Conservation (phyloP, 1,139 yeast species). For the Candida freyschussii region DNA sequence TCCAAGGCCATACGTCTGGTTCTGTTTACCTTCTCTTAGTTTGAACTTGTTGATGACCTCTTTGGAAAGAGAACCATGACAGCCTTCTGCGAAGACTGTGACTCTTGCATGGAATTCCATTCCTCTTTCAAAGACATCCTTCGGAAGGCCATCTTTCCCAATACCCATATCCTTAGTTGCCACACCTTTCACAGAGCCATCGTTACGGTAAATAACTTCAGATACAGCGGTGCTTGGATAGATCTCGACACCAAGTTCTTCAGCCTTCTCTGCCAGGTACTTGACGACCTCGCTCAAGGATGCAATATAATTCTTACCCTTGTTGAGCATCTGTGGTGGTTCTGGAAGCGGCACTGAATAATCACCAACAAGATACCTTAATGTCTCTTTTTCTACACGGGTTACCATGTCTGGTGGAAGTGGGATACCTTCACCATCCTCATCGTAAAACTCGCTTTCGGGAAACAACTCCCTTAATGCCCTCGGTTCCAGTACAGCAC, state of each 20-base stretch:
- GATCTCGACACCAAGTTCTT: constrained; percentile 87
- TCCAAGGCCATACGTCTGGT: constrained; percentile 93
- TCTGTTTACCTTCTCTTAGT: constrained; percentile 59
- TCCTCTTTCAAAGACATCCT: constrained; percentile 82
- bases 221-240: constrained; percentile 91
- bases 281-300: constrained; percentile 78
- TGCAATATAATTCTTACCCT: constrained; percentile 77
- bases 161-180: constrained; percentile 94
- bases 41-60: constrained; percentile 64
- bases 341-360: constrained; percentile 72
- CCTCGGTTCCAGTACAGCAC: constrained; percentile 89
- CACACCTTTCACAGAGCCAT: constrained; percentile 72
- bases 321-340: constrained; percentile 86
- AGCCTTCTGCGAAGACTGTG: constrained; percentile 92
- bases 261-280: constrained; percentile 83
- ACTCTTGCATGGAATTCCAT: constrained; percentile 92
- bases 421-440: constrained; percentile 58
- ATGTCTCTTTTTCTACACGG: constrained; percentile 60
- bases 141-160: constrained; percentile 67
- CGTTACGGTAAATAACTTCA: constrained; percentile 62
- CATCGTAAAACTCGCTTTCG: constrained; percentile 49
- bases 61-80: constrained; percentile 90
- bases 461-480: constrained; percentile 86
- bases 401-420: constrained; percentile 74
- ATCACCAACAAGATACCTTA: constrained; percentile 61